Percentiles rank a stretch among this genome's conserved stretches.
phyloP scores from a whole-genome alignment of 805 yeast genomes.

The Candida quercuum region DNA sequence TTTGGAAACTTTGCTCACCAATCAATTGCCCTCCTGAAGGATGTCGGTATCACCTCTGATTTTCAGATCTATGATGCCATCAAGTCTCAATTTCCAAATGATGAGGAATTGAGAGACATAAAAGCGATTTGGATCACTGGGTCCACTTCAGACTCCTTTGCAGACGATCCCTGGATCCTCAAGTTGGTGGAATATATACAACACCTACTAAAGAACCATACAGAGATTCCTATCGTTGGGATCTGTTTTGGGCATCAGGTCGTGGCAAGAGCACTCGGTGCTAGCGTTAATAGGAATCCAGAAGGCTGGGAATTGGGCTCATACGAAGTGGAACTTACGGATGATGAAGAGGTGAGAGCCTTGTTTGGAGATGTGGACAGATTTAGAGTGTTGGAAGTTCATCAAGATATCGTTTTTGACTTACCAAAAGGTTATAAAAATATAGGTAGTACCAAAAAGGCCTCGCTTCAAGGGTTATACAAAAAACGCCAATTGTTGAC shows the following conservation, averaged over 20 bases:
- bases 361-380: conserved; percentile 16
- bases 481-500: conserved; percentile 49
- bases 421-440: conserved; percentile 32
- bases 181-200: conserved; percentile 31
- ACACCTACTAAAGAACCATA: conserved; percentile 4
- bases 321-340: conserved; percentile 42
- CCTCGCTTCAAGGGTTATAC: conserved; percentile 64
- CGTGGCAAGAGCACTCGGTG: conserved; percentile 60
- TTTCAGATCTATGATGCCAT: conserved; percentile 35
- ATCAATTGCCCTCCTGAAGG: conserved; percentile 28
- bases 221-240: conserved; percentile 47
- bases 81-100: conserved; percentile 17
- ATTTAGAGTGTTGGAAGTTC: conserved; percentile 48
- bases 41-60: conserved; percentile 17
- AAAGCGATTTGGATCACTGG: conserved; percentile 49
- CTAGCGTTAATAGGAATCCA: conserved; percentile 49
- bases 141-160: conserved; percentile 43
- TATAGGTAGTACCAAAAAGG: conserved; percentile 50
- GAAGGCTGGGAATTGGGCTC: conserved; percentile 74
- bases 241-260: conserved; percentile 89
- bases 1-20: conserved; percentile 53
- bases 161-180: conserved; percentile 36
- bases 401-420: conserved; percentile 50
- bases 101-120: conserved; percentile 25
- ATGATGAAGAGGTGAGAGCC: conserved; percentile 29